phyloP scores from a whole-genome alignment of 2,329 filamentous ascomycete species.

The Ceratocystis variospora region DNA sequence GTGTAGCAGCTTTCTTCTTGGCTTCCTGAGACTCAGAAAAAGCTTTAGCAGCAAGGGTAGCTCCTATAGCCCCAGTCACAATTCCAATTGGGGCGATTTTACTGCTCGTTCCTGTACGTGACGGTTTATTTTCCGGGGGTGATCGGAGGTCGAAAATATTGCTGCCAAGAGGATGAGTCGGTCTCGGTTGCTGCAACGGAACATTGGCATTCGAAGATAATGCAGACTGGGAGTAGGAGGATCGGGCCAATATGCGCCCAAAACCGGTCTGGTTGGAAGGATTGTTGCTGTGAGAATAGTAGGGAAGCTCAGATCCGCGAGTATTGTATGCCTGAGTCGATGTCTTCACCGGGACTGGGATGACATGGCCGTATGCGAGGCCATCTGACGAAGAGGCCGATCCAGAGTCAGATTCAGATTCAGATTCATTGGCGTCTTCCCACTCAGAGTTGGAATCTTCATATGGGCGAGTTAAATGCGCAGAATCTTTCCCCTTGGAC shows the following conservation, averaged over 20 bases:
- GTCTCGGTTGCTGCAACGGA: slow-evolving; percentile 74
- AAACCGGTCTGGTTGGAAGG: slow-evolving; percentile 5
- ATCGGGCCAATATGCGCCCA: background rate
- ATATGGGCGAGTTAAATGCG: slow-evolving; percentile 5
- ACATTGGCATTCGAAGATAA: slow-evolving; percentile 35
- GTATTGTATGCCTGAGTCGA: background rate
- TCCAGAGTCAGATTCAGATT: slow-evolving; percentile 3
- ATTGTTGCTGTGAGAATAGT: slow-evolving; percentile 8
- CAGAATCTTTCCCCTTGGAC: background rate
- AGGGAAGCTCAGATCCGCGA: background rate
- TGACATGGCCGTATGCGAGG: slow-evolving; percentile 12
- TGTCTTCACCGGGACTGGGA: background rate
- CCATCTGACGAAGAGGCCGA: slow-evolving; percentile 13
- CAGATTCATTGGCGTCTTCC: slow-evolving; percentile 13
- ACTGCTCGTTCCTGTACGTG: slow-evolving; percentile 20
- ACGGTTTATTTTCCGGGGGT: slow-evolving; percentile 1
- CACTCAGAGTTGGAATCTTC: slow-evolving; percentile 15
- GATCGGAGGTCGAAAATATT: slow-evolving; percentile 26
- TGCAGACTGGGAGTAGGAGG: background rate
- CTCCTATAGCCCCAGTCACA: slow-evolving; percentile 37
- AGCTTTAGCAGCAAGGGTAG: slow-evolving; percentile 30
- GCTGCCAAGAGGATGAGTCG: slow-evolving; percentile 55
- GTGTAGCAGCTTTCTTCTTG: slow-evolving; percentile 30
- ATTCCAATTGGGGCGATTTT: slow-evolving; percentile 30
- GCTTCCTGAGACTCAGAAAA: slow-evolving; percentile 20